A percentile compares a stretch with the other conserved stretches of the same genome.
Conservation (phyloP, 225 moss, liverwort and hornwort species). For the Physcomitrium patens region DNA sequence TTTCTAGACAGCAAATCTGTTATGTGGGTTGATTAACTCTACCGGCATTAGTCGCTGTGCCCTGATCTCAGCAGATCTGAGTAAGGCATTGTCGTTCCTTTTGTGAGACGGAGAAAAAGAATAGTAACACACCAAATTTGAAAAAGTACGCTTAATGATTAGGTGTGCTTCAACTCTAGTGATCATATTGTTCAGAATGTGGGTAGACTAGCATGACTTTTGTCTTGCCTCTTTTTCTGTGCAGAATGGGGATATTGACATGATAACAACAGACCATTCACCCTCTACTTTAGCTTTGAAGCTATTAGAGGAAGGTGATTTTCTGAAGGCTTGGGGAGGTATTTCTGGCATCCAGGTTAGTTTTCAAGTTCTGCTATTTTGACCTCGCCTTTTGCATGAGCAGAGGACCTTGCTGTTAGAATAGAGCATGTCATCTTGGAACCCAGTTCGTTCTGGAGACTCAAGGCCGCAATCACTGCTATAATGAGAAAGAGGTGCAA, state of each 20-base stretch:
- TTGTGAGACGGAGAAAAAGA: not conserved
- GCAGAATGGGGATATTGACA: slow-evolving; percentile 83
- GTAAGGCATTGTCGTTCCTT: not conserved
- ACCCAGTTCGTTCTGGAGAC: not conserved
- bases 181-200: not conserved
- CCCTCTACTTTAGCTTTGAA: slow-evolving; percentile 78
- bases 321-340: slow-evolving; percentile 95
- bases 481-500: not conserved
- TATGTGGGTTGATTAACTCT: not conserved
- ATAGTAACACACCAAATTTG: no score
- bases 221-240: not conserved
- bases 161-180: not conserved
- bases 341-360: slow-evolving; percentile 90
- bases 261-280: slow-evolving; percentile 92
- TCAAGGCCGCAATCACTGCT: not conserved
- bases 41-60: not conserved
- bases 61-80: slow-evolving; percentile 3
- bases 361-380: not conserved
- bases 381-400: not conserved
- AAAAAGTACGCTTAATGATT: not conserved
- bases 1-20: not conserved
- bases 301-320: slow-evolving; percentile 77
- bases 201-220: not conserved
- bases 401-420: not conserved
- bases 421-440: not conserved